A percentile compares a stretch with the other conserved stretches of the same genome.
phyloP scores from a whole-genome alignment of 2,329 filamentous ascomycete genomes.

The Trichoderma guizhouense region DNA sequence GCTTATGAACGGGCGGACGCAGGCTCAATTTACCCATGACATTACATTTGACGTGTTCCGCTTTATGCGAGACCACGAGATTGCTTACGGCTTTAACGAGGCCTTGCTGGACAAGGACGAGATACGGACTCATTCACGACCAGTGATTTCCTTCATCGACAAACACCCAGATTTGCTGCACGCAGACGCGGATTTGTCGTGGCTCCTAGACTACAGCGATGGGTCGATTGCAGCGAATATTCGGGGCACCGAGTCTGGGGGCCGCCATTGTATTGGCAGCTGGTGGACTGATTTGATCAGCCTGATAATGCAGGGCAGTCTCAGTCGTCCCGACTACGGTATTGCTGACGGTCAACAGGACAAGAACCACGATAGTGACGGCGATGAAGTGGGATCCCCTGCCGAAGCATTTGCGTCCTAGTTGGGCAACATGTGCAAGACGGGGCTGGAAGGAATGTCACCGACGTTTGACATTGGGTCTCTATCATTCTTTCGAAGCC shows the following conservation, averaged over 20 bases:
- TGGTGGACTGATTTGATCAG: background rate
- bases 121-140: conserved; percentile 43
- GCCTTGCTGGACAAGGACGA: conserved; percentile 44
- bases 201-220: conserved; percentile 37
- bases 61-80: conserved; percentile 79
- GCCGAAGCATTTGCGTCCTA: conserved; percentile 33
- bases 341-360: conserved; percentile 18
- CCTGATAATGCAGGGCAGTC: conserved; percentile 24
- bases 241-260: background rate
- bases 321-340: conserved; percentile 14
- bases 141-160: conserved; percentile 45
- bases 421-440: conserved; percentile 43
- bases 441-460: conserved; percentile 48
- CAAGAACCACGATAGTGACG: conserved; percentile 16
- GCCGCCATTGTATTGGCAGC: background rate
- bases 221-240: background rate
- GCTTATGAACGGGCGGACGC: background rate
- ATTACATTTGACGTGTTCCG: conserved; percentile 84
- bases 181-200: conserved; percentile 46
- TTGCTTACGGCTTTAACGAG: conserved; percentile 68
- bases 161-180: conserved; percentile 43
- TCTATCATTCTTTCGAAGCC: conserved; percentile 48
- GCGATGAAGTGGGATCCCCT: conserved; percentile 23
- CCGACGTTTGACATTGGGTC: conserved; percentile 55
- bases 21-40: conserved; percentile 54